A percentile compares a stretch with the other conserved stretches of the same genome.
phyloP scores from a whole-genome alignment of 2,329 filamentous ascomycete genomes.

The Colletotrichum sp. region DNA sequence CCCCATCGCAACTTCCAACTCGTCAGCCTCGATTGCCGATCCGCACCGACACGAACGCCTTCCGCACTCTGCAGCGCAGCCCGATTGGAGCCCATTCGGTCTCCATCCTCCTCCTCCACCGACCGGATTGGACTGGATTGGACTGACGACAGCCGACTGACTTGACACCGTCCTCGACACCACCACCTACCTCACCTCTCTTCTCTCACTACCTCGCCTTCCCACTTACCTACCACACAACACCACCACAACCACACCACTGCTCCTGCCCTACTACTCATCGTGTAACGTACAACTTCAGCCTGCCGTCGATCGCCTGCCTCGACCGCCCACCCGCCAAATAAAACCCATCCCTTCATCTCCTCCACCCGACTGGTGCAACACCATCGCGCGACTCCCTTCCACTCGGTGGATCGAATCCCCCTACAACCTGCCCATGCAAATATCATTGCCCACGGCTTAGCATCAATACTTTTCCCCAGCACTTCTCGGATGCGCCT shows the following conservation, averaged over 20 bases:
- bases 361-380: not conserved
- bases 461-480: conserved; percentile 3
- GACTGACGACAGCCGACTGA: conserved; percentile 7
- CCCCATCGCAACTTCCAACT: not conserved
- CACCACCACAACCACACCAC: not conserved
- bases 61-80: conserved; percentile 10
- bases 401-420: not conserved
- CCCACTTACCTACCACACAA: not conserved
- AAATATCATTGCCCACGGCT: not conserved
- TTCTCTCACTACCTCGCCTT: not conserved
- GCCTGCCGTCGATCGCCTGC: not conserved
- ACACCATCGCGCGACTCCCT: not conserved
- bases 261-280: not conserved
- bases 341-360: not conserved
- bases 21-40: not conserved
- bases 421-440: not conserved
- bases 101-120: not conserved
- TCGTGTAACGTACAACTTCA: not conserved
- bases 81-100: conserved; percentile 16
- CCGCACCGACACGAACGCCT: not conserved
- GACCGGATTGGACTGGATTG: not conserved
- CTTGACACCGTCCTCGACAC: not conserved
- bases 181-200: not conserved
- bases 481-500: conserved; percentile 37
- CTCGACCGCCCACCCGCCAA: not conserved